Base-by-base conservation (phyloP, 345 rosid genomes). In the Bruguiera sexangula region DNA sequence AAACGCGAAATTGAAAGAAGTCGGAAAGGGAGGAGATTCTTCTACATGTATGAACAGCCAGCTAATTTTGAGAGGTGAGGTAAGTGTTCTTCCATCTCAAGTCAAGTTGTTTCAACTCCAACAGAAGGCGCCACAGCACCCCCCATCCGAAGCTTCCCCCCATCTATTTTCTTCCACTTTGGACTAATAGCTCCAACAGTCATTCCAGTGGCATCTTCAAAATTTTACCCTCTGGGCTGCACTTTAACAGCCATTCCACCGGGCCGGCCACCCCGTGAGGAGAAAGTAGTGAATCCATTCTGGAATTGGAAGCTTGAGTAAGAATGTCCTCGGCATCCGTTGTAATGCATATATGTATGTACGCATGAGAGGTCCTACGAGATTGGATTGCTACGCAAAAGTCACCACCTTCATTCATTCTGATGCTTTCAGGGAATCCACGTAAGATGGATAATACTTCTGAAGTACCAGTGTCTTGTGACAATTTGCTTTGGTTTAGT, bases 381-480 rank as follows among this genome's bases (percentile, higher is more conserved):
- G 88, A 72, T 54, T 91, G 93, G 78, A 89, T 50, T 4, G 93
- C 97, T 51, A 93, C 93, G 93, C 97, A 91, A 61, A 91, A 89
- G 46, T 91, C 91, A 36, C 97, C 98, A 1, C 87, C 82, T 77
- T 81, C 58, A 65, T 93, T 91, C 18, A 79, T 86, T 46, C 97
- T 83, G 32, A 91, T 79, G 59, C 91, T 89, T 81, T 93, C 96
- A 0, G 96, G 95, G 68, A 68, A 89, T 31, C 91, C 97, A 1
- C 92, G 97, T 68, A 88, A 69, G 67, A 79, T 65, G 52, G 96
- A 92, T 16, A 91, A 64, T 27, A 82, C 84, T 76, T 93, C 97
- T 3, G 90, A 78, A 2, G 79, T 87, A 70, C 93, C 96, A 3
- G 3, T 30, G 5, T 30, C 1, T 30, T 3, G 32, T 30, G 32